Base-by-base conservation (phyloP, 2,329 filamentous ascomycete genomes). In the Endoconidiophora laricicola region DNA sequence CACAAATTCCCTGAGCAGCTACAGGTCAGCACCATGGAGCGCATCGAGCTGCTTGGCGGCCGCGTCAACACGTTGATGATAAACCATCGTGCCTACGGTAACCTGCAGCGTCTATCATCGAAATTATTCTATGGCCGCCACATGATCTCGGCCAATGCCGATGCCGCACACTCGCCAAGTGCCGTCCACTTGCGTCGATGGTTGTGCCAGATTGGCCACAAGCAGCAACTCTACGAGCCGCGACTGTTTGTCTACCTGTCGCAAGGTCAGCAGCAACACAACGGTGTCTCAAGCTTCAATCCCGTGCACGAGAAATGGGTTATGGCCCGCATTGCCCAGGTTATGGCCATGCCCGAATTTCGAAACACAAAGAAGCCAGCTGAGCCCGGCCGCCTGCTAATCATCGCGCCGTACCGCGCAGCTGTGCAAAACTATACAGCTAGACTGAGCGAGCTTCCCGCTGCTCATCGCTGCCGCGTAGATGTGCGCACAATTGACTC, bases 401-500 rank as follows among this genome's bases (percentile, higher is more conserved):
- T 72, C 1, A 60, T 69, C 9, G 63, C 68, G 0, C 69, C 69
- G 0, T 72, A 72, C 55, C 66, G 63, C 16, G 58, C 63, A 0
- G 62, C 69, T 0, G 58, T 62, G 3, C 51, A 54, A 0, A 58
- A 64, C 10, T 72, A 72, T 48, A 50, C 57, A 3, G 50, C 57
- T 0, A 55, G 60, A 0, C 58, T 62, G 0, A 58, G 57, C 7
- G 42, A 54, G 2, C 59, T 63, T 57, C 60, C 62, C 0, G 10
- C 45, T 1, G 55, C 59, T 9, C 60, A 54, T 44, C 59, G 60
- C 42, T 29, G 54, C 0, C 58, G 66, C 1, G 63, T 70, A 0
- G 59, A 66, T 22, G 63, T 68, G 0, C 55, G 69, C 16, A 72
- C 69, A 0, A 63, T 71, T 1, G 69, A 71, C 46, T 67, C 63